A percentile compares a stretch with the other conserved stretches of the same genome.
phyloP scores from a whole-genome alignment of 176 grass and related monocot genomes.

The Avena atlantica region DNA sequence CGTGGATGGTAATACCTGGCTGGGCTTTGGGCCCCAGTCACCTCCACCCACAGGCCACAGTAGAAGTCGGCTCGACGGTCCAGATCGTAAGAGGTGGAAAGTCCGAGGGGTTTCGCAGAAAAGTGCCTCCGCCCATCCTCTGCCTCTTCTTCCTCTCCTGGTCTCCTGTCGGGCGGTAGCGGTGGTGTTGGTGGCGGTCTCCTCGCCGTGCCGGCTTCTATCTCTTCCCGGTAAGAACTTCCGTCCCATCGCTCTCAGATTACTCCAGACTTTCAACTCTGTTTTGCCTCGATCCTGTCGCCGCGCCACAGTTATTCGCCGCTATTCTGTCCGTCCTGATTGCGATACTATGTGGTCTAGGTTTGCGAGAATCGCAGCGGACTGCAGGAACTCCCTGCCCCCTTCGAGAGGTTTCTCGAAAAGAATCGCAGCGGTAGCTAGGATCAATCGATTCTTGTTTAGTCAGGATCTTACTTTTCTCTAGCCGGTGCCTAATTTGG shows the following conservation, averaged over 20 bases:
- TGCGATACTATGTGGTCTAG: not conserved
- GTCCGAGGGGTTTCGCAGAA: not conserved
- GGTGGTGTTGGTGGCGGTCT: not conserved
- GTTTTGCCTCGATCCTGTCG: not conserved
- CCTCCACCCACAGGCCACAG: not conserved
- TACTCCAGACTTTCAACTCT: not conserved
- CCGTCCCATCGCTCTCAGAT: not conserved
- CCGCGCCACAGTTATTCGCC: not conserved
- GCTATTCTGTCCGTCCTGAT: not conserved
- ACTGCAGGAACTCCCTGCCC: too few relatives aligned
- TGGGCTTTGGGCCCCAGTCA: not conserved
- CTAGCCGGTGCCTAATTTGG: not conserved
- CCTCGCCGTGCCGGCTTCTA: not conserved
- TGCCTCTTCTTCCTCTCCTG: not conserved
- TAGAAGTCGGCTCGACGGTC: not conserved
- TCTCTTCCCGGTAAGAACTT: slow-evolving; percentile 17
- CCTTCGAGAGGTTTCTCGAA: too few relatives aligned
- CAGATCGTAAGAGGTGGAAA: not conserved
- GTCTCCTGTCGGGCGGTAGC: not conserved
- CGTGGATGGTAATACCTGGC: not conserved
- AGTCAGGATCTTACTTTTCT: not conserved
- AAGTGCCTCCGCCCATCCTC: slow-evolving; percentile 5
- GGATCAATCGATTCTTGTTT: not conserved
- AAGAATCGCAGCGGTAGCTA: not conserved
- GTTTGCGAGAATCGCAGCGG: not conserved